Base-by-base conservation (phyloP, 192 early-diverging fungal species). In the Podila minutissima region DNA sequence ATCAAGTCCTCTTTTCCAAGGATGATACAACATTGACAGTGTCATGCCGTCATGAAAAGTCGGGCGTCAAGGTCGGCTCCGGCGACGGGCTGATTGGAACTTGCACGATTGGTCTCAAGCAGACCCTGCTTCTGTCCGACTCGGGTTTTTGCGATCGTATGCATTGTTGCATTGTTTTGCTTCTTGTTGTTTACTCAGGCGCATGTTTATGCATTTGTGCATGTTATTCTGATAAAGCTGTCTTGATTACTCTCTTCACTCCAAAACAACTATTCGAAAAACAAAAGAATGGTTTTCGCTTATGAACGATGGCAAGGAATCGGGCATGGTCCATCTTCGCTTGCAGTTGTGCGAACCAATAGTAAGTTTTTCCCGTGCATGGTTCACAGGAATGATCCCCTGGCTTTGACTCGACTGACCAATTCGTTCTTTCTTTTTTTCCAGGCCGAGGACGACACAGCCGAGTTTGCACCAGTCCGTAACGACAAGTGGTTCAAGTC, bases 101-200 rank as follows among this genome's bases (percentile, higher is more conserved):
- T 38, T 81, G 77, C 58, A 64, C 73, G 35, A 68, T 81, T 38
- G 77, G 73, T 57, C 62, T 81, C 3, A 81, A 81, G 53, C n/a
- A 73, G 62, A 57, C 46, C 9, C 61, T 81, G 22, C 73, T 65
- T 11, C 15, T 19, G 1, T 71, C 70, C 22, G 35, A 69, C 6
- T 37, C 33, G 10, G 77, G 71, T n/a, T 26, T 69, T 5, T 17
- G 28, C 29, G 66, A 73, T 28, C 66, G 77, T 81, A 81, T 24
- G 28, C 22, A 22, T 12, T n/a, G 29, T 12, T n/a, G 29, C 53
- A 53, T 53, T 53, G 50, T 53, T 22, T n/a, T 26, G 53, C 10
- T 17, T 12, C 20, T 55, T 24, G 20, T 20, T 55, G 5, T 37
- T 37, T 37, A 0, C 22, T 55, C 22, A 46, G 41, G 41, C 15